Evolutionary conservation across 202 grass and related monocot species (phyloP).

Genomic region (Schoenoplectus tabernaemontani): DNA sequence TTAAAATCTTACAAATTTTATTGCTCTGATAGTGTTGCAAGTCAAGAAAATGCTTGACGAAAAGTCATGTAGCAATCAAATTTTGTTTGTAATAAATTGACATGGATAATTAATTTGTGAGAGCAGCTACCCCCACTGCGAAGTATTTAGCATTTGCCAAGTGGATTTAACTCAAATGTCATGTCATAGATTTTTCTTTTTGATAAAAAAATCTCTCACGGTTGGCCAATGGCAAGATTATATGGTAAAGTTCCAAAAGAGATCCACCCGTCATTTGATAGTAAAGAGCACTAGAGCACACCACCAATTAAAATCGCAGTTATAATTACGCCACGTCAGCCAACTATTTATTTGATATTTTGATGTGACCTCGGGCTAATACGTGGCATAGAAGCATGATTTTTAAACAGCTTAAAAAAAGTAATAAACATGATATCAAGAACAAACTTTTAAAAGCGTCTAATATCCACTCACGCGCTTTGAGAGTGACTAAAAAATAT

Average conservation of each 20-base stretch:
- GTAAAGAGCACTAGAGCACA: background rate
- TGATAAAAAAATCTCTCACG: background rate
- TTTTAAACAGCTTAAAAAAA: background rate
- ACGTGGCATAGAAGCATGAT: background rate
- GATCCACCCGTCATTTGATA: too few relatives aligned
- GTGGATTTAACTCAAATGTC: background rate
- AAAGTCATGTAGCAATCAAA: background rate
- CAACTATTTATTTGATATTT: background rate
- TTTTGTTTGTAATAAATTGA: background rate
- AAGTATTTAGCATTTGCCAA: background rate
- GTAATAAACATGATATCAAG: background rate
- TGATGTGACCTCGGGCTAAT: background rate
- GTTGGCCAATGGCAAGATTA: too few relatives aligned
- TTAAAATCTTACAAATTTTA: background rate
- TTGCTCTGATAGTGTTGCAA: background rate
- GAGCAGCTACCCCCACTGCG: background rate
- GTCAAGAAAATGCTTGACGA: background rate
- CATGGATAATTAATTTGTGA: background rate
- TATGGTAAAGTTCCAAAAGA: background rate
- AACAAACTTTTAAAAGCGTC: background rate
- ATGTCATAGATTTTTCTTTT: background rate
- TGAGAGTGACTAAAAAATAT: background rate
- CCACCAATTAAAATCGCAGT: background rate
- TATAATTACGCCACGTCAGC: background rate
- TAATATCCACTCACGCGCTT: constrained; percentile 15